Percentiles rank a stretch among this genome's conserved stretches.
Conservation (phyloP, 345 rosid species). For the Nasturtium officinale region DNA sequence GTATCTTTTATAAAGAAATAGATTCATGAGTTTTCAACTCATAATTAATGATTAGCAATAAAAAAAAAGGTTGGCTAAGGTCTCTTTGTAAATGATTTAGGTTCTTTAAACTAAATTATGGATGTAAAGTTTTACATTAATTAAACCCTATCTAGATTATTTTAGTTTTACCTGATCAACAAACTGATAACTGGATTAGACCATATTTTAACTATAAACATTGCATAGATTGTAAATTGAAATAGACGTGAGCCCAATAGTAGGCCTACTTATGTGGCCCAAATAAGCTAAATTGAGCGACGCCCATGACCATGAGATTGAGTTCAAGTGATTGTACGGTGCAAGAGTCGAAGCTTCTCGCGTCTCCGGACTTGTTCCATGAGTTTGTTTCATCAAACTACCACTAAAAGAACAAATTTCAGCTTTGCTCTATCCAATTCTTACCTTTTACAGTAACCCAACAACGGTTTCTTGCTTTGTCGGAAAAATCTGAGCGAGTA, state of each 20-base stretch:
- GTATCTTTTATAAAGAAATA: not conserved
- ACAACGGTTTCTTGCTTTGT: constrained; percentile 17
- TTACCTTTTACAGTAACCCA: not conserved
- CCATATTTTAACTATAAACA: not conserved
- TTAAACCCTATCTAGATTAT: not conserved
- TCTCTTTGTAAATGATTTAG: not conserved
- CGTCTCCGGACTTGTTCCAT: not conserved
- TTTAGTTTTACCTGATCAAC: not conserved
- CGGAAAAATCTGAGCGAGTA: constrained; percentile 30
- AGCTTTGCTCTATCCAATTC: constrained; percentile 1
- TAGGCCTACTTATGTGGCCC: not conserved
- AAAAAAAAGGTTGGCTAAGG: not conserved
- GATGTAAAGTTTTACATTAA: not conserved
- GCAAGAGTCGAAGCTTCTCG: constrained; percentile 21
- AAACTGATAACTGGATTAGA: too few relatives aligned
- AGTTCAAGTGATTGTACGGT: not conserved
- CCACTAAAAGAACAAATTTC: not conserved
- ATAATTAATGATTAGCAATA: not conserved
- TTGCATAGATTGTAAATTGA: not conserved
- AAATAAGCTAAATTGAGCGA: not conserved
- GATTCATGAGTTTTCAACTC: not conserved
- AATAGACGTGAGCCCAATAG: not conserved
- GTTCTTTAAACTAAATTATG: not conserved
- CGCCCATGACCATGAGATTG: not conserved
- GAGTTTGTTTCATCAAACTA: not conserved